Conservation (phyloP, 2,329 filamentous ascomycete genomes). For the Paecilomyces formosus region DNA sequence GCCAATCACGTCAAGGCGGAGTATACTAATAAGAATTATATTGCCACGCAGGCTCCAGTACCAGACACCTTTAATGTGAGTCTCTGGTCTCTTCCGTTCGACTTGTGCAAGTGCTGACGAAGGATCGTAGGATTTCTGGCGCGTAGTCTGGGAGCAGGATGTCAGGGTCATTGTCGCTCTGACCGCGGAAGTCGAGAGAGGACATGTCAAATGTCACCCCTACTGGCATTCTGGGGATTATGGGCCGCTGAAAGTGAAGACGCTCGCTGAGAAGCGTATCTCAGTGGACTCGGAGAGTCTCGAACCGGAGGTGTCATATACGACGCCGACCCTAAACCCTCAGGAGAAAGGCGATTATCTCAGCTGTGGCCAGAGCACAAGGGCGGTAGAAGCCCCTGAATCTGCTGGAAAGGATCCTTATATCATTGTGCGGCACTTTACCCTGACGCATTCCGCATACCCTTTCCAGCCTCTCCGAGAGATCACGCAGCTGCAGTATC, state of each 20-base stretch:
- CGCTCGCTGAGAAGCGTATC: constrained; percentile 73
- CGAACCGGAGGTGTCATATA: constrained; percentile 35
- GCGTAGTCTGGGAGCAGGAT: constrained; percentile 93
- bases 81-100: constrained; percentile 8
- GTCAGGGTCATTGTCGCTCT: constrained; percentile 93
- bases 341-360: constrained; percentile 28
- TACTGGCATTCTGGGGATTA: constrained; percentile 83
- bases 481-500: constrained; percentile 89
- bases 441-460: constrained; percentile 64
- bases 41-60: constrained; percentile 88
- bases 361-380: constrained; percentile 18
- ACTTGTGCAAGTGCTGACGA: constrained; percentile 17
- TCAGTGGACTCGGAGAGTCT: constrained; percentile 59
- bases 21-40: constrained; percentile 84
- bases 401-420: constrained; percentile 54
- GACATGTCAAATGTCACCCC: constrained; percentile 87
- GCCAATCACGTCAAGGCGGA: constrained; percentile 77
- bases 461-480: constrained; percentile 85
- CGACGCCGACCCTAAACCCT: constrained; percentile 26
- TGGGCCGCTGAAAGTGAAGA: constrained; percentile 66
- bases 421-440: constrained; percentile 81
- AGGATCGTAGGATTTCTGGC: constrained; percentile 79
- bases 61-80: constrained; percentile 84
- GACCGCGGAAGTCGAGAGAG: constrained; percentile 87
- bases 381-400: constrained; percentile 19